These are phyloP conservation scores for Lecanosticta acicola DNA, from an alignment of 2,329 filamentous ascomycete species.

Conservation along the genomic window DNA sequence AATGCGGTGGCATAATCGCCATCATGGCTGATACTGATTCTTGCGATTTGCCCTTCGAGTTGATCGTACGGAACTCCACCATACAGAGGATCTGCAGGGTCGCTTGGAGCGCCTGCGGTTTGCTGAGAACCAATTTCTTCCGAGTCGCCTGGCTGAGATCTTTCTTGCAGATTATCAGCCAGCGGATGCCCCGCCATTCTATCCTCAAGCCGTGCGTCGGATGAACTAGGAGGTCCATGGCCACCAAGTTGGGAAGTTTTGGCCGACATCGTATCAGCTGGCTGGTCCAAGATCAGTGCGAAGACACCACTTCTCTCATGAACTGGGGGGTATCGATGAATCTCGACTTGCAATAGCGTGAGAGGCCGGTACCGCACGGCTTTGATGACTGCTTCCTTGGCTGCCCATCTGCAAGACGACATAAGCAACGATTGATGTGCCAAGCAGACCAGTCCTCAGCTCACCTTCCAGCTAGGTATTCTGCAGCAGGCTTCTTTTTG, in stretches of 20 bases:
- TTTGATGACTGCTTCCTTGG: conserved; percentile 49
- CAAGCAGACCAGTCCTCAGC: neutral
- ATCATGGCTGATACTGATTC: conserved; percentile 82
- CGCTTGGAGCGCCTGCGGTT: too few relatives aligned
- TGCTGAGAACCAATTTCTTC: too few relatives aligned
- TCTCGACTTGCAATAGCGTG: conserved; percentile 36
- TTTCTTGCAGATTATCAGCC: too few relatives aligned
- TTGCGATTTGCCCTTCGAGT: conserved; percentile 50
- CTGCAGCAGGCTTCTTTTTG: neutral
- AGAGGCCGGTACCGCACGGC: conserved; percentile 30
- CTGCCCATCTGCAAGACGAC: conserved; percentile 37
- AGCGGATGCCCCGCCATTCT: too few relatives aligned
- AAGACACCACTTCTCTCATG: conserved; percentile 69
- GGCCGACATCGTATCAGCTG: too few relatives aligned
- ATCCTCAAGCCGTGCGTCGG: too few relatives aligned
- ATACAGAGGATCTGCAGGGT: too few relatives aligned
- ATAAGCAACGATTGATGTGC: neutral
- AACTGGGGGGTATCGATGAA: conserved; percentile 20
- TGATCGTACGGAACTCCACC: conserved; percentile 6
- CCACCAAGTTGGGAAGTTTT: too few relatives aligned
- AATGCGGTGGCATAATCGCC: conserved; percentile 71
- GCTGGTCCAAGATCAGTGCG: conserved; percentile 37
- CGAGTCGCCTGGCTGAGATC: too few relatives aligned
- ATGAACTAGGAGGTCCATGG: too few relatives aligned
- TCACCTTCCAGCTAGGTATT: conserved; percentile 24